Conservation (phyloP, 257 asterid species). For the Nicotiana obtusifolia region DNA sequence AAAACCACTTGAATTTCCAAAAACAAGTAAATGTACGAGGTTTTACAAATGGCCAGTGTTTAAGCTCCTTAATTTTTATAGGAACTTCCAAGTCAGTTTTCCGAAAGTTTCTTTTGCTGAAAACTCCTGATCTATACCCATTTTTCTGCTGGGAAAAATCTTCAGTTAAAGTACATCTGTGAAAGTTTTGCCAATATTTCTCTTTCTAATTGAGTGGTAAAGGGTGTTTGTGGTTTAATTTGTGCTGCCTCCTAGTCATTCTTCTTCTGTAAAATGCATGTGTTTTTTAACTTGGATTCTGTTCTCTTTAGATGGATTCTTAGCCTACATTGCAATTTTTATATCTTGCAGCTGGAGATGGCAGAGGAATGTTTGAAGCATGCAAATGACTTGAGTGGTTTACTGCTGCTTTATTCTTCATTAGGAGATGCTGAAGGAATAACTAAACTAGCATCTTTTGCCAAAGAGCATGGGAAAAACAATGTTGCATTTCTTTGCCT, state of each 20-base stretch:
- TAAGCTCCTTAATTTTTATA: conserved; percentile 3
- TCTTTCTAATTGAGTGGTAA: conserved; percentile 2
- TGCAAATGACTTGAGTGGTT: conserved; percentile 94
- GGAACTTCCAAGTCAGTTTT: neutral
- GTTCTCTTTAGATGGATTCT: neutral
- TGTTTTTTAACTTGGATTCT: conserved; percentile 7
- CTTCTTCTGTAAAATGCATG: neutral
- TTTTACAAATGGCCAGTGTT: conserved; percentile 3
- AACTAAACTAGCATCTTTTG: conserved; percentile 59
- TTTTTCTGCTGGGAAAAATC: neutral
- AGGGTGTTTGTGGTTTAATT: neutral
- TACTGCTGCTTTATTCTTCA: conserved; percentile 79
- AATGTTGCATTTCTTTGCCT: conserved; percentile 93
- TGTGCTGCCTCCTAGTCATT: conserved; percentile 1
- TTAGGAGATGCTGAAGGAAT: conserved; percentile 84
- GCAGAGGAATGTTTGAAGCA: conserved; percentile 89
- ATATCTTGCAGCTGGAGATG: conserved; percentile 68
- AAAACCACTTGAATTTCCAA: neutral
- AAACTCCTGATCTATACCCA: neutral
- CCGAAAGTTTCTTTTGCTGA: neutral
- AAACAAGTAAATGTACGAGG: neutral
- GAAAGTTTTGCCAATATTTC: neutral
- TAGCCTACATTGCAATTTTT: neutral
- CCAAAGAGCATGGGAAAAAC: conserved; percentile 88
- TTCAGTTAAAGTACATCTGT: neutral